Percentiles rank a stretch among this genome's conserved stretches.
These are phyloP conservation scores for Colletotrichum sp. DNA, from an alignment of 2,329 filamentous ascomycete genomes.

Conservation along the genomic window DNA sequence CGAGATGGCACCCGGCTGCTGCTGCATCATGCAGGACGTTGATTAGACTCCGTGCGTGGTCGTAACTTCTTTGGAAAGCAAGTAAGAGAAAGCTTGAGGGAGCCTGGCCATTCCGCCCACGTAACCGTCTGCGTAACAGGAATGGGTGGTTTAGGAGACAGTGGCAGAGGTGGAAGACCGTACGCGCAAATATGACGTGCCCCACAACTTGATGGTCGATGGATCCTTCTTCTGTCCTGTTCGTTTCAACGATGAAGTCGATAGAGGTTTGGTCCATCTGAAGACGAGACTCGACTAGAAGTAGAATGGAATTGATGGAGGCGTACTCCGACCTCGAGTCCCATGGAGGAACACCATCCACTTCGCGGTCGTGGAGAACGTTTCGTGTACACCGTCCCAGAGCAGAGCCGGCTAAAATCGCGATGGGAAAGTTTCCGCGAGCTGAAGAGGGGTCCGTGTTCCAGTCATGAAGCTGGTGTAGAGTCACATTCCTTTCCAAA, in stretches of 20 bases:
- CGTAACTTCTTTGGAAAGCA: not conserved
- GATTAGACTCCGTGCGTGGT: not conserved
- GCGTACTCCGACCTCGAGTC: not conserved
- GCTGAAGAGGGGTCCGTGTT: not conserved
- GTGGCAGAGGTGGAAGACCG: not conserved
- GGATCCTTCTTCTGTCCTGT: not conserved
- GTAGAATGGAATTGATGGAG: not conserved
- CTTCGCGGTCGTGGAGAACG: not conserved
- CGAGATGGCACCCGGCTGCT: not conserved
- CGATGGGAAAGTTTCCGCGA: not conserved
- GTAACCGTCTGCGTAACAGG: not conserved
- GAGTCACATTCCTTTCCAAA: not conserved
- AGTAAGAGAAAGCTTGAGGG: not conserved
- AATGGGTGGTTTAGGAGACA: not conserved
- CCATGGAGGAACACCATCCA: not conserved
- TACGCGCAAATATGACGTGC: not conserved
- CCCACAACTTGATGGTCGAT: not conserved
- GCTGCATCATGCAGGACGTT: not conserved
- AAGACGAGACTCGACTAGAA: not conserved
- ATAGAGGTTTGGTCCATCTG: not conserved
- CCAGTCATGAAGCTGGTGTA: not conserved
- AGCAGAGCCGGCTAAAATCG: not conserved
- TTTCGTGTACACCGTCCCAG: not conserved
- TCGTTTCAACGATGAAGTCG: not conserved
- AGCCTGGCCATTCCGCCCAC: not conserved